phyloP scores from a whole-genome alignment of 2,329 filamentous ascomycete genomes.

The Ophiostoma novo-ulmi region DNA sequence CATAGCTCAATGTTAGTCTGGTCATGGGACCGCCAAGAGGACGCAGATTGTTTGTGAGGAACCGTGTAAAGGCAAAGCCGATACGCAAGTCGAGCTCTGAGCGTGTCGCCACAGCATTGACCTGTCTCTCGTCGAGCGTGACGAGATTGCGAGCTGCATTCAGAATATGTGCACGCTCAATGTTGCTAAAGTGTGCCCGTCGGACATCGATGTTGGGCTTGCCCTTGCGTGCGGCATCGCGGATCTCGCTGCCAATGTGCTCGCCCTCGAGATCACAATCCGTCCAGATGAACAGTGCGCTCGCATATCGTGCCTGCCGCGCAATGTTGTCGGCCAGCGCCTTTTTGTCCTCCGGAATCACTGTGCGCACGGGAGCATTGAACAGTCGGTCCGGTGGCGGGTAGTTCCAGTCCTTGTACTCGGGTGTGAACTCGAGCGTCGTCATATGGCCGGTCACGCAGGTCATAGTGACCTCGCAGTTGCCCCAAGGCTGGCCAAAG shows the following conservation, averaged over 20 bases:
- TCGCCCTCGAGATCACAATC: constrained; percentile 98
- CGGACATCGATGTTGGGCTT: constrained; percentile 74
- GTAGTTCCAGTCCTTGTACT: constrained; percentile 73
- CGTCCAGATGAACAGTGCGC: constrained; percentile 89
- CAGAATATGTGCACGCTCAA: constrained; percentile 88
- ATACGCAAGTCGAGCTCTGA: constrained; percentile 92
- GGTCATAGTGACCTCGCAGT: constrained; percentile 86
- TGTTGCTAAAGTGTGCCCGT: constrained; percentile 89
- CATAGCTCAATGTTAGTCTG: constrained; percentile 71
- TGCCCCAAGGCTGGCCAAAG: constrained; percentile 75
- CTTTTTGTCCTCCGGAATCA: constrained; percentile 68
- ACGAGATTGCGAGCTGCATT: constrained; percentile 73
- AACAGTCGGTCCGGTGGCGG: constrained; percentile 78
- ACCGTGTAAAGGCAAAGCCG: constrained; percentile 85
- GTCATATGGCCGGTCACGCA: constrained; percentile 87
- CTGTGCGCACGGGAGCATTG: constrained; percentile 66
- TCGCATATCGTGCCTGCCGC: constrained; percentile 65
- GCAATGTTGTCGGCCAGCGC: constrained; percentile 80
- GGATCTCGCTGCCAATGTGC: constrained; percentile 89
- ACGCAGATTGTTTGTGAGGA: constrained; percentile 75
- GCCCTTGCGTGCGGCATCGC: constrained; percentile 67
- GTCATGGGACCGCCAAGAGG: constrained; percentile 62
- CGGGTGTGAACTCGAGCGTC: constrained; percentile 66
- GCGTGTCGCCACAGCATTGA: constrained; percentile 78
- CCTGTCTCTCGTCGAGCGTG: constrained; percentile 76